These are phyloP conservation scores for Alternaria tenuissima DNA, from an alignment of 2,329 filamentous ascomycete genomes.

Conservation along the genomic window DNA sequence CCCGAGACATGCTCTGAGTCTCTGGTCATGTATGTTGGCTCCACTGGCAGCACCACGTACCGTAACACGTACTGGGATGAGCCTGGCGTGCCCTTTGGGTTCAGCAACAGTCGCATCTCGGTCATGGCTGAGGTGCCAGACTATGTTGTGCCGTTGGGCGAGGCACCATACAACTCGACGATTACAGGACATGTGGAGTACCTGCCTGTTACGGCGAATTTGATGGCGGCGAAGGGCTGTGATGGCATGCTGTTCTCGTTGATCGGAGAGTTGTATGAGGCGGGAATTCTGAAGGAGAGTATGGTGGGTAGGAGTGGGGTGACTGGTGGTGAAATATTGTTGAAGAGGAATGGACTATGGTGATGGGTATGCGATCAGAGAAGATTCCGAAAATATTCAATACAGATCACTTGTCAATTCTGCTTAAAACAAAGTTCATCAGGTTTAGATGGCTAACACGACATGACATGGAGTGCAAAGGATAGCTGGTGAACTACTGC, in stretches of 20 bases:
- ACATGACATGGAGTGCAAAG: too few species aligned
- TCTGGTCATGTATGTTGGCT: conserved; percentile 60
- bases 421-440: too few species aligned
- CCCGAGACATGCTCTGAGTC: conserved; percentile 58
- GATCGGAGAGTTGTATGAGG: conserved; percentile 60
- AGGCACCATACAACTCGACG: conserved; percentile 56
- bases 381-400: too few species aligned
- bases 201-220: conserved; percentile 65
- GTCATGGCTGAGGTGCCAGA: conserved; percentile 59
- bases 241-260: conserved; percentile 66
- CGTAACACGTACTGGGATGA: conserved; percentile 55
- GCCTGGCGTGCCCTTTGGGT: conserved; percentile 60
- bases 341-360: conserved; percentile 22
- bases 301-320: conserved; percentile 54
- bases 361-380: fast-evolving
- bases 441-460: too few species aligned
- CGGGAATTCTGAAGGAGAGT: conserved; percentile 59
- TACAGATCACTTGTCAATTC: too few species aligned
- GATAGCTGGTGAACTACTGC: too few species aligned
- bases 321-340: conserved; percentile 53
- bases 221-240: conserved; percentile 67
- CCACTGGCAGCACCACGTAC: conserved; percentile 50
- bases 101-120: conserved; percentile 57
- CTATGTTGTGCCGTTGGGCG: conserved; percentile 56
- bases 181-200: conserved; percentile 60